phyloP scores from a whole-genome alignment of 2,329 filamentous ascomycete species.

The Cladosporium oxysporum region DNA sequence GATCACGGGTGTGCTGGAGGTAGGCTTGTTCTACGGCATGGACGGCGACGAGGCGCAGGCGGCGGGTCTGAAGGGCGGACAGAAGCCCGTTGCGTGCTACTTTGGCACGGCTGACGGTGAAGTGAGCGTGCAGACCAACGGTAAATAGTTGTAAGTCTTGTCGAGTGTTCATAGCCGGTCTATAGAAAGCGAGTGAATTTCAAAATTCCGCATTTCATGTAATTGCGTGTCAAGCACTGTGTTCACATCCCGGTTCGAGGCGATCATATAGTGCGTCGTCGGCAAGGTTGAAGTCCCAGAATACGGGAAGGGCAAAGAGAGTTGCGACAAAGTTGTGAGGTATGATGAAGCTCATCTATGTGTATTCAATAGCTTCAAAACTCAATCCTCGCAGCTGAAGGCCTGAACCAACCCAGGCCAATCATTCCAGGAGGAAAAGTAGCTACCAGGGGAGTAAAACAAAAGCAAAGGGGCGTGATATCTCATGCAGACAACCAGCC shows the following conservation, averaged over 20 bases:
- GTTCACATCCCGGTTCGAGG: not conserved
- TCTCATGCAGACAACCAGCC: not conserved
- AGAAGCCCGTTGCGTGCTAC: conserved; percentile 92
- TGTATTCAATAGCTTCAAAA: not conserved
- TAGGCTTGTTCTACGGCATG: conserved; percentile 82
- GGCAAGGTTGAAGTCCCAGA: not conserved
- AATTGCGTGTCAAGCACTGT: not conserved
- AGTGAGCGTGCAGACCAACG: conserved; percentile 38
- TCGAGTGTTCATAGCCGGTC: not conserved
- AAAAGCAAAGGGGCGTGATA: not conserved
- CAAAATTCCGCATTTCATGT: not conserved
- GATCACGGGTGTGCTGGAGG: conserved; percentile 86
- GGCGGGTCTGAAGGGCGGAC: conserved; percentile 65
- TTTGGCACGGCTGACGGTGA: conserved; percentile 77
- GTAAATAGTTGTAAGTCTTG: not conserved
- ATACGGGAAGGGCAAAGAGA: not conserved
- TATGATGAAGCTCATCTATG: not conserved
- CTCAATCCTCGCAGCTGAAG: not conserved
- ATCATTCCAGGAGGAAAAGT: not conserved
- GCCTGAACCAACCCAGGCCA: not conserved
- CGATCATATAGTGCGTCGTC: not conserved
- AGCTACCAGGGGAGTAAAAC: not conserved
- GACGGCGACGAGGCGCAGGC: conserved; percentile 70
- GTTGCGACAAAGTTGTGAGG: not conserved
- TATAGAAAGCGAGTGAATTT: not conserved